Percentiles rank a stretch among this genome's conserved stretches.
These are phyloP conservation scores for Beta lomatogona DNA, from an alignment of 179 eudicot species.

Conservation along the genomic window DNA sequence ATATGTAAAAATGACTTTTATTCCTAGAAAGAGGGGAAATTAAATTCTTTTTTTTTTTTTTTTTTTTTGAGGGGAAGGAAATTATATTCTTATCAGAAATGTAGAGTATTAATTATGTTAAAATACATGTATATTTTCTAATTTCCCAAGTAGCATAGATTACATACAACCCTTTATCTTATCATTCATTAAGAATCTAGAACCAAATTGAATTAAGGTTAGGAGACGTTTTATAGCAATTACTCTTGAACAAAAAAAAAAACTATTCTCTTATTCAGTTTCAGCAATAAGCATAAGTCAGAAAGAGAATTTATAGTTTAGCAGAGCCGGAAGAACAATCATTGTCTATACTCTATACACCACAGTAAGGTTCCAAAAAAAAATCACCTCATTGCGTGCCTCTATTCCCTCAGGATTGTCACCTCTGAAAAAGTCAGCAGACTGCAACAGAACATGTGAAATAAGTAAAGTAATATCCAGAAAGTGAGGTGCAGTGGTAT, in stretches of 20 bases:
- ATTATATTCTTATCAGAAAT: background rate
- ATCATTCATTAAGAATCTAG: background rate
- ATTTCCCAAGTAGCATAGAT: background rate
- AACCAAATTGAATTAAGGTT: background rate
- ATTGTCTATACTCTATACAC: background rate
- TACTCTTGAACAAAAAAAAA: background rate
- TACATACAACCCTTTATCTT: background rate
- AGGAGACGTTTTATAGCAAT: background rate
- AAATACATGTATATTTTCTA: background rate
- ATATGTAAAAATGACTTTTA: background rate
- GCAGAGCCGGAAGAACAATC: background rate
- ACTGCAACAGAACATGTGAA: slow-evolving; percentile 45
- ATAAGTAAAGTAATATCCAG: slow-evolving; percentile 14
- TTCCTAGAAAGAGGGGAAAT: background rate
- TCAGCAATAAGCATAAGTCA: background rate
- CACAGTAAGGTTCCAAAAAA: background rate
- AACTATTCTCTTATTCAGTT: background rate
- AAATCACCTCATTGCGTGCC: slow-evolving; percentile 95
- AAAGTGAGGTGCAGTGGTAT: background rate
- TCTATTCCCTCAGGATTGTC: slow-evolving; percentile 98
- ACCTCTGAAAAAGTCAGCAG: slow-evolving; percentile 93
- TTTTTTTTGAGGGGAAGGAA: too few relatives aligned
- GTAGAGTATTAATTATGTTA: background rate
- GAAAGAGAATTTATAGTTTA: background rate
- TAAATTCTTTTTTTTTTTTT: too few relatives aligned